phyloP scores from a whole-genome alignment of 257 asterid genomes.

The Euphrasia confusa region DNA sequence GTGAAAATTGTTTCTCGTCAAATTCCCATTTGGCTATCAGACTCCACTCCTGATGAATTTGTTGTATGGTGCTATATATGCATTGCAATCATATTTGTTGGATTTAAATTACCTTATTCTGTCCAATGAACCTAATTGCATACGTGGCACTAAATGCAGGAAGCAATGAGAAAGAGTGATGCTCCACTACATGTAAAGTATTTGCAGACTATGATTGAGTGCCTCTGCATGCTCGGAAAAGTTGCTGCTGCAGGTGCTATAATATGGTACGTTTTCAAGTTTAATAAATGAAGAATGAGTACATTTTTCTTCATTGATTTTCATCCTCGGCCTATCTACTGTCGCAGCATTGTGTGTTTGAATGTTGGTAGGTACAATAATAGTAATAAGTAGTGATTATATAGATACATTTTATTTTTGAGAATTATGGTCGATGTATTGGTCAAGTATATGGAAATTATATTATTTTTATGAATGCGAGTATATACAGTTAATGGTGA shows the following conservation, averaged over 20 bases:
- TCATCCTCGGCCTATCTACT: constrained; percentile 20
- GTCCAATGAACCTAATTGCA: constrained; percentile 25
- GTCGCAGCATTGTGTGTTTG: constrained; percentile 8
- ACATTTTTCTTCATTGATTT: constrained; percentile 18
- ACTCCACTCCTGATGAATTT: constrained; percentile 95
- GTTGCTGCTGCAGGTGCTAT: constrained; percentile 99
- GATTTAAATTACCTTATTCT: constrained; percentile 24
- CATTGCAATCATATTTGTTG: constrained; percentile 27
- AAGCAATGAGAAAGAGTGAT: constrained; percentile 85
- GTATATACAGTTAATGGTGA: no score
- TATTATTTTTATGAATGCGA: no score
- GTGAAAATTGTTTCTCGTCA: constrained; percentile 51
- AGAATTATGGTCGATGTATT: no score
- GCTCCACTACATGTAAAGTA: constrained; percentile 83
- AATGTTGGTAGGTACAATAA: constrained; percentile 11
- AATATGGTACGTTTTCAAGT: constrained; percentile 65
- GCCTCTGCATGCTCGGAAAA: constrained; percentile 96
- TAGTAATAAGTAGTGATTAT: not conserved
- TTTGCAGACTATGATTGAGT: constrained; percentile 94
- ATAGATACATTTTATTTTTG: not conserved
- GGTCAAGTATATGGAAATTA: no score
- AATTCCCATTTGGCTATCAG: constrained; percentile 83
- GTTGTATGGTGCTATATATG: constrained; percentile 60
- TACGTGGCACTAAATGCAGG: constrained; percentile 51
- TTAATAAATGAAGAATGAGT: constrained; percentile 18